phyloP scores from a whole-genome alignment of 805 yeast genomes.

The Cyberlindnera misumaiensis region DNA sequence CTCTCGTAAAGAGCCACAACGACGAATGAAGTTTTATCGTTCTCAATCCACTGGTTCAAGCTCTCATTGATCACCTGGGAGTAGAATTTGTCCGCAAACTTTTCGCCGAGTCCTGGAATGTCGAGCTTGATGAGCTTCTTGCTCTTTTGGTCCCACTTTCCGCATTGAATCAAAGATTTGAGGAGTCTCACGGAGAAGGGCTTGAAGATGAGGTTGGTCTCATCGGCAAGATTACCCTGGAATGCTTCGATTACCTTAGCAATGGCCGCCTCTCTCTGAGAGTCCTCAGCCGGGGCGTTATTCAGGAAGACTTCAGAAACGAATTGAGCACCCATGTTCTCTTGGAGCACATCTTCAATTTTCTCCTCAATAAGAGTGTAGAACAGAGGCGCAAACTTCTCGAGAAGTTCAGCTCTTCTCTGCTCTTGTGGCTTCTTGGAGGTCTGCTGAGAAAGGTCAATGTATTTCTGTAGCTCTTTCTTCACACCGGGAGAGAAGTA shows the following conservation, averaged over 20 bases:
- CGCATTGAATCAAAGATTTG: constrained; percentile 76
- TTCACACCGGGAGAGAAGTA: constrained; percentile 71
- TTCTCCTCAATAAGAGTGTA: constrained; percentile 46
- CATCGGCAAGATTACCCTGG: constrained; percentile 61
- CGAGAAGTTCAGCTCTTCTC: constrained; percentile 65
- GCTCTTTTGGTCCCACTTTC: constrained; percentile 69
- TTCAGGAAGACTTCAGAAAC: constrained; percentile 66
- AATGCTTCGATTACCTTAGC: constrained; percentile 50
- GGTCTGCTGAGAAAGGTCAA: constrained; percentile 56
- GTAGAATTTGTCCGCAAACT: constrained; percentile 50
- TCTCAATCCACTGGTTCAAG: constrained; percentile 61
- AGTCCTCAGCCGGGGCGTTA: constrained; percentile 37
- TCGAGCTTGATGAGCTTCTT: constrained; percentile 41
- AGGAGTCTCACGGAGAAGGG: constrained; percentile 71
- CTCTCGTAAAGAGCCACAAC: constrained; percentile 75
- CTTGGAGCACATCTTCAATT: constrained; percentile 48
- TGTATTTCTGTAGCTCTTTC: constrained; percentile 53
- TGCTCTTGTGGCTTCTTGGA: constrained; percentile 79
- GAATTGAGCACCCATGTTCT: constrained; percentile 79
- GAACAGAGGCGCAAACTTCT: constrained; percentile 59
- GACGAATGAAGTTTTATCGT: constrained; percentile 68
- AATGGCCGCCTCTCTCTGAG: constrained; percentile 39
- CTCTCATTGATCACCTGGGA: constrained; percentile 43
- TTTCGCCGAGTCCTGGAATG: constrained; percentile 45
- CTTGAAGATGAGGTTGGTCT: constrained; percentile 59